Percentiles rank a stretch among this genome's conserved stretches.
These are phyloP conservation scores for Trichosporon sp. DNA, from an alignment of 1,284 basidiomycete species.

Conservation along the genomic window DNA sequence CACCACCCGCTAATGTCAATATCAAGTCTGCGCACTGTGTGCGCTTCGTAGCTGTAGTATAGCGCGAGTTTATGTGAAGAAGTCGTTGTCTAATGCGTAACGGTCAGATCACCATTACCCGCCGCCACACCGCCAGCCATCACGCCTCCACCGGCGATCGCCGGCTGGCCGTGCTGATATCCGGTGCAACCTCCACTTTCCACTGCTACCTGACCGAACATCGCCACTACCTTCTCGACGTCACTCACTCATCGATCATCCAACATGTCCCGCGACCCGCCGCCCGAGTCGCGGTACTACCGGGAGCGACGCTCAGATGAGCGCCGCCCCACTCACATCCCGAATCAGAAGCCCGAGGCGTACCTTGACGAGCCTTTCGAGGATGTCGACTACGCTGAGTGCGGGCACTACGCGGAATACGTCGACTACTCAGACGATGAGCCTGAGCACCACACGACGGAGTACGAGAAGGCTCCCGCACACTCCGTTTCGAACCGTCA, in stretches of 20 bases:
- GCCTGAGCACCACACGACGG: not conserved
- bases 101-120: too few relatives aligned
- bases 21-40: too few relatives aligned
- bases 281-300: not conserved
- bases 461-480: not conserved
- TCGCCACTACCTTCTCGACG: not conserved
- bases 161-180: not conserved
- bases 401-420: not conserved
- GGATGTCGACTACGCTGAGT: not conserved
- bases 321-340: not conserved
- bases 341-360: not conserved
- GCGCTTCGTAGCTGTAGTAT: not conserved
- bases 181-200: too few relatives aligned
- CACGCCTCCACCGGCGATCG: not conserved
- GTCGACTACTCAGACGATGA: not conserved
- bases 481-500: not conserved
- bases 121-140: not conserved
- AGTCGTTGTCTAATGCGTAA: too few relatives aligned
- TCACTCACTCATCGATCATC: not conserved
- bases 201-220: too few relatives aligned
- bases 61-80: too few relatives aligned
- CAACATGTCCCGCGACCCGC: not conserved
- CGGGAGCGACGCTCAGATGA: not conserved
- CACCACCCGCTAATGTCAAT: conserved; percentile 21
- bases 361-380: not conserved